Evolutionary conservation across 1,284 basidiomycete genomes (phyloP), one percentile per base, ranked within the genome.

Genomic region (Trichosporon coremiiforme): DNA sequence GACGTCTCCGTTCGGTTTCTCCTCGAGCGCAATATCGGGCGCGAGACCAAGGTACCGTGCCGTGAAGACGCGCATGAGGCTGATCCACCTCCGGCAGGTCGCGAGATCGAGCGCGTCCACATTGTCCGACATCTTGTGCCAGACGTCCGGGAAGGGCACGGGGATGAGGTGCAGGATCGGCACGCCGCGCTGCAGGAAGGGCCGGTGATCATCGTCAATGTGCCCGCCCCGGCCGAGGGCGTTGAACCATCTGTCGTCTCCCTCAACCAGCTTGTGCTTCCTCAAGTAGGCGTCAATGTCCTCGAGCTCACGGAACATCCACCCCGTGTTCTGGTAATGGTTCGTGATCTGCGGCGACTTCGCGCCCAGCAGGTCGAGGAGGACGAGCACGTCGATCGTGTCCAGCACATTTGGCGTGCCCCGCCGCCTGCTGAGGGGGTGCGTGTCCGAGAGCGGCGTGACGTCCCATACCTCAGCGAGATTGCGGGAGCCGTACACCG

Each of bases 161-260:
- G 95, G 85, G 71, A 99, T 99, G 65, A 99, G 79, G 81, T 99
- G 97, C 73, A 99, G 83, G 64, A 98, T 85, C 69, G 90, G 93
- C 20, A 99, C 95, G 6, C 96, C 97, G 66, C 86, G 84, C 45
- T 86, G 83, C 60, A 97, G 78, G 84, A 99, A 99, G 17, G 97
- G 97, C 31, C 94, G 82, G 82, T 99, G 97, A 84, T 99, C 97
- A 82, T 99, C 97, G 55, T 90, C 93, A 70, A 98, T 91, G 68
- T 67, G 73, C 63, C 89, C 90, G 1, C 88, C 89, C 17, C 83
- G 80, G 57, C 76, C 55, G 45, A 45, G 25, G 17, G 55, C 38
- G 2, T 55, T 57, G 70, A 84, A 85, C 83, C 83, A 85, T 63
- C 75, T 64, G 22, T 73, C 74, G 31, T 75, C 76, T n/a, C 72